Conservation (phyloP, 352 stramenopile genomes). For the Phytophthora foliorum region DNA sequence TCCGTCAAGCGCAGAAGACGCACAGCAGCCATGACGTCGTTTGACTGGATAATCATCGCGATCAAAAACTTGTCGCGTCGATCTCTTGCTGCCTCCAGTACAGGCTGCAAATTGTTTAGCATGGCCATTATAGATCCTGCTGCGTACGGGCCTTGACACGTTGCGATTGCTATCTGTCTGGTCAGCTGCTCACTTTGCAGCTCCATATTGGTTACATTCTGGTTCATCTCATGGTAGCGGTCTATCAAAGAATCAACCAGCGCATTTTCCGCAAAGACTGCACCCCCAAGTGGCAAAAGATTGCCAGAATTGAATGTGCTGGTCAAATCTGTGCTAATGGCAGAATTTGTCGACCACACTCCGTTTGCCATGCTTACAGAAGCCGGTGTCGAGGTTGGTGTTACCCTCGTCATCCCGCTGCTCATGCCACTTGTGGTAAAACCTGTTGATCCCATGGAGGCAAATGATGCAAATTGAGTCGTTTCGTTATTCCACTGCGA, state of each 20-base stretch:
- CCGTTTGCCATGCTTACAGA: constrained; percentile 18
- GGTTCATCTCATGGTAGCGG: constrained; percentile 58
- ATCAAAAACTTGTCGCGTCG: constrained; percentile 54
- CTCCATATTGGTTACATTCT: constrained; percentile 54
- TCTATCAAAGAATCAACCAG: constrained; percentile 69
- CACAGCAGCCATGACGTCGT: constrained; percentile 62
- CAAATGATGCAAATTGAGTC: constrained; percentile 9
- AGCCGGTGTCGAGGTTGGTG: constrained; percentile 13
- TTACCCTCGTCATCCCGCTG: constrained; percentile 25
- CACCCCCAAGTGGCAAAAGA: constrained; percentile 34
- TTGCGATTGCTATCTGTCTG: constrained; percentile 53
- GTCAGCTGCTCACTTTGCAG: constrained; percentile 50
- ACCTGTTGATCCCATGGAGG: constrained; percentile 11
- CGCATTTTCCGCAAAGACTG: constrained; percentile 49
- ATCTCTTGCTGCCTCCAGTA: constrained; percentile 40
- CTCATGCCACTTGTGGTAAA: constrained; percentile 22
- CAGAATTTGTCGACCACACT: constrained; percentile 37
- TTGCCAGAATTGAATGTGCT: constrained; percentile 24
- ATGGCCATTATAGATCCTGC: constrained; percentile 38
- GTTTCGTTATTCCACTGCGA: constrained; percentile 23
- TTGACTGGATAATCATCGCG: constrained; percentile 65
- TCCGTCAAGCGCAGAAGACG: constrained; percentile 58
- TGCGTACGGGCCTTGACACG: constrained; percentile 53
- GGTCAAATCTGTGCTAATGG: constrained; percentile 35
- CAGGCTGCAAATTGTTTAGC: constrained; percentile 39